These are phyloP conservation scores for Naumovozyma dairenensis DNA, from an alignment of 805 yeast genomes.

Conservation along the genomic window DNA sequence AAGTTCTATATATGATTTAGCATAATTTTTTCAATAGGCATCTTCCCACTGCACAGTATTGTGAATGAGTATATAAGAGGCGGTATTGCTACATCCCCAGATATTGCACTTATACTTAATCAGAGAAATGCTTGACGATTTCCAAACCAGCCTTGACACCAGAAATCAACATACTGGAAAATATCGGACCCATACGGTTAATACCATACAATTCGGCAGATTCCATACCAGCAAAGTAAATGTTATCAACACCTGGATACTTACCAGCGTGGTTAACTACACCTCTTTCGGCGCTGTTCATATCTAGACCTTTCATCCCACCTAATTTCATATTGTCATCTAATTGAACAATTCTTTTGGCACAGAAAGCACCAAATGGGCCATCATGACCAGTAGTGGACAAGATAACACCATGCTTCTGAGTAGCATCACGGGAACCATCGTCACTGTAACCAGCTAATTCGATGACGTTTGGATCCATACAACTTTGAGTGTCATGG, in stretches of 20 bases:
- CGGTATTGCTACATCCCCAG: too few species aligned
- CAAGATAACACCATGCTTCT: conserved; percentile 41
- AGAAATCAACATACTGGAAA: conserved; percentile 71
- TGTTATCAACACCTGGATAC: conserved; percentile 23
- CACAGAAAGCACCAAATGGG: conserved; percentile 72
- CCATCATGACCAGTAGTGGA: conserved; percentile 79
- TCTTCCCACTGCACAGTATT: too few species aligned
- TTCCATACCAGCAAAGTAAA: conserved; percentile 58
- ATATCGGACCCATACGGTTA: conserved; percentile 79
- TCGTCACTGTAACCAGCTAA: conserved; percentile 30
- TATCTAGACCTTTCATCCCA: conserved; percentile 71
- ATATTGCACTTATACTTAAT: too few species aligned
- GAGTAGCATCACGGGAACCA: conserved; percentile 29
- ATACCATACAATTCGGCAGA: conserved; percentile 67
- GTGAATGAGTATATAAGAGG: too few species aligned
- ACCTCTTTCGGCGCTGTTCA: conserved; percentile 69
- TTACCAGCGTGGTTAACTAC: conserved; percentile 58
- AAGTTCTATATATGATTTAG: too few species aligned
- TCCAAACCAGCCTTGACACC: conserved; percentile 72
- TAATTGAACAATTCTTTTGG: conserved; percentile 52
- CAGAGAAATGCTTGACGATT: conserved; percentile 27
- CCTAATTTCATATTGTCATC: conserved; percentile 41
- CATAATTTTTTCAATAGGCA: too few species aligned
- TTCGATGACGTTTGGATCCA: conserved; percentile 77
- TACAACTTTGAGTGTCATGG: conserved; percentile 68